phyloP scores from a whole-genome alignment of 495 filamentous ascomycete genomes.

The Antarctomyces pellizariae region DNA sequence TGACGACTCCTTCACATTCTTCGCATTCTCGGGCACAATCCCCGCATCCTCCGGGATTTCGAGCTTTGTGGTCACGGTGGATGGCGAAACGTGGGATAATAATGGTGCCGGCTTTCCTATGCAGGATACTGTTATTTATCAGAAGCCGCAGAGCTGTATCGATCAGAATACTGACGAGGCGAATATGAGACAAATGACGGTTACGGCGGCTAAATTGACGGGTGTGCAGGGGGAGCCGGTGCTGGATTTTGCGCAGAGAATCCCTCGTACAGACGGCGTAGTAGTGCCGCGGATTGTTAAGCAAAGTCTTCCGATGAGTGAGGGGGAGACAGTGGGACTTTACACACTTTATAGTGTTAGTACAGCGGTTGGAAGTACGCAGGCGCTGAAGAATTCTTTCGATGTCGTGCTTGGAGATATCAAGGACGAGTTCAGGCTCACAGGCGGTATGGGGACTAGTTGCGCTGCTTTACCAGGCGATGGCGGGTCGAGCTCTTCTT shows the following conservation, averaged over 20 bases:
- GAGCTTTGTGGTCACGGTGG: conserved; percentile 16
- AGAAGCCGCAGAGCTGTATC: conserved; percentile 18
- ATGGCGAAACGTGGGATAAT: conserved; percentile 13
- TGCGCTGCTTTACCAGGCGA: conserved; percentile 3
- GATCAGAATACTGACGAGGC: no score
- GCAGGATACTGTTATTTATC: conserved; percentile 16
- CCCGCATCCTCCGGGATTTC: conserved; percentile 15
- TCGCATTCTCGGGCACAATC: conserved; percentile 12
- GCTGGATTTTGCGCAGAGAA: conserved; percentile 25
- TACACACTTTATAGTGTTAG: conserved; percentile 29
- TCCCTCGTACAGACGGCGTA: conserved; percentile 17
- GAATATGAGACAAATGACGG: conserved; percentile 12
- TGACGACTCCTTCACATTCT: conserved; percentile 32
- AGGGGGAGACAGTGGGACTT: conserved; percentile 23
- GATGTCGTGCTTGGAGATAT: conserved; percentile 8
- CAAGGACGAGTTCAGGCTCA: conserved; percentile 9
- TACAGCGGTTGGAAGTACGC: conserved; percentile 14
- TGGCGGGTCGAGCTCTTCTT: conserved; percentile 4
- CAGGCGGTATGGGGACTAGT: conserved; percentile 2
- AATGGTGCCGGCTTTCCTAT: conserved; percentile 17
- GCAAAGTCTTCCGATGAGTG: conserved; percentile 20
- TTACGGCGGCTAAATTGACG: conserved; percentile 15
- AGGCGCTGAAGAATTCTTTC: conserved; percentile 7
- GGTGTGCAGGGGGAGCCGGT: neutral
- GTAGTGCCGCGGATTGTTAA: conserved; percentile 22